Percentiles rank a stretch among this genome's conserved stretches.
phyloP scores from a whole-genome alignment of 2,329 filamentous ascomycete species.

The Alternaria hordeiaustralica region DNA sequence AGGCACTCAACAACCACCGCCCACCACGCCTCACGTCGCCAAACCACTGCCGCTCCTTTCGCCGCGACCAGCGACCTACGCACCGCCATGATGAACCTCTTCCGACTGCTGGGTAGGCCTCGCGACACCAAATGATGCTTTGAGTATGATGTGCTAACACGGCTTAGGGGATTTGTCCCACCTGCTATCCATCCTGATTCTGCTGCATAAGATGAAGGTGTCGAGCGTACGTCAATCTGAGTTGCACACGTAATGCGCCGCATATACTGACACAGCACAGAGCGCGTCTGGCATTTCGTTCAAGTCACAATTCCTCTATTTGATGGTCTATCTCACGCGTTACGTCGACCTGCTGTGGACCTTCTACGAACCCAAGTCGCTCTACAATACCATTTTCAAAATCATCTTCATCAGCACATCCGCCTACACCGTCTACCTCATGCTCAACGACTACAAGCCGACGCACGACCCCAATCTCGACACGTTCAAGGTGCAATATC shows the following conservation, averaged over 20 bases:
- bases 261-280: conserved; percentile 55
- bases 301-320: conserved; percentile 95
- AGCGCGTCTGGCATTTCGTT: conserved; percentile 98
- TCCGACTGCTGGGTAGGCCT: conserved; percentile 67
- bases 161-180: conserved; percentile 88
- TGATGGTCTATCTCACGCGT: conserved; percentile 90
- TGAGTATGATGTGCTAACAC: conserved; percentile 24
- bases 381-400: conserved; percentile 96
- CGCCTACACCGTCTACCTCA: conserved; percentile 94
- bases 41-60: conserved; percentile 17
- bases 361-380: conserved; percentile 68
- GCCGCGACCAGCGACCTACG: conserved; percentile 27
- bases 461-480: conserved; percentile 97
- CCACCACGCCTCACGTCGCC: conserved; percentile 22
- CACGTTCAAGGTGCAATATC: conserved; percentile 95
- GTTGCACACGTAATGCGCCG: not conserved
- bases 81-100: conserved; percentile 68
- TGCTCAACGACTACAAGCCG: conserved; percentile 96
- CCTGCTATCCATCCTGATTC: conserved; percentile 88
- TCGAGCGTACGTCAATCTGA: conserved; percentile 72
- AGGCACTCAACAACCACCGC: conserved; percentile 14
- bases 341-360: conserved; percentile 92
- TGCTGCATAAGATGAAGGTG: conserved; percentile 92
- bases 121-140: not conserved
- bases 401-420: conserved; percentile 91